Conservation (phyloP, 805 yeast genomes). For the Groenewaldozyma salmanticensis region DNA sequence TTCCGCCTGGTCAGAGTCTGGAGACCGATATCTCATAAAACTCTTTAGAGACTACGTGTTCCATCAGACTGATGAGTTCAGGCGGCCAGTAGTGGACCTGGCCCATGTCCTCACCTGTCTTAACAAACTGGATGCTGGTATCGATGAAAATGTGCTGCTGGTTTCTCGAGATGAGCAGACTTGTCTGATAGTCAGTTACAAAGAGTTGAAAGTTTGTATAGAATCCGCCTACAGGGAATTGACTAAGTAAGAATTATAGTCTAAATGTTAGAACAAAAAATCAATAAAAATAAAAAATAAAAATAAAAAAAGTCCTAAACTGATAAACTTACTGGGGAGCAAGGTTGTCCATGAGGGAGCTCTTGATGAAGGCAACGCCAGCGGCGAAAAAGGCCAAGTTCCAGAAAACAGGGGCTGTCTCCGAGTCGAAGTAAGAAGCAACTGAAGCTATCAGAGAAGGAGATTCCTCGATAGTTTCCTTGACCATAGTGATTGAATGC, state of each 20-base stretch:
- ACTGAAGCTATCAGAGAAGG: conserved; percentile 8
- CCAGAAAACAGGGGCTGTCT: conserved; percentile 16
- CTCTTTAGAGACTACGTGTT: conserved; percentile 78
- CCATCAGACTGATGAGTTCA: conserved; percentile 70
- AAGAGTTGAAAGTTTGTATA: conserved; percentile 61
- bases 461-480: conserved; percentile 12
- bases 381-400: conserved; percentile 22
- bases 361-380: conserved; percentile 31
- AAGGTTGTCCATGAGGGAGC: conserved; percentile 30
- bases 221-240: conserved; percentile 59
- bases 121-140: conserved; percentile 88
- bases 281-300: neutral
- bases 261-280: too few species aligned
- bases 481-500: conserved; percentile 12
- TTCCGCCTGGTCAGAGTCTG: conserved; percentile 61
- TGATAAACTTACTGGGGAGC: conserved; percentile 26
- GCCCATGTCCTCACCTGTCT: conserved; percentile 69
- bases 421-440: conserved; percentile 10
- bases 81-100: conserved; percentile 70
- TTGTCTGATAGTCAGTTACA: conserved; percentile 76
- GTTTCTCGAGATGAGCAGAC: conserved; percentile 79
- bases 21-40: conserved; percentile 61
- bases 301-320: neutral
- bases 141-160: conserved; percentile 70
- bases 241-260: conserved; percentile 10